Conservation (phyloP, 371 early-diverging fungal species). For the Mucor circinelloides region DNA sequence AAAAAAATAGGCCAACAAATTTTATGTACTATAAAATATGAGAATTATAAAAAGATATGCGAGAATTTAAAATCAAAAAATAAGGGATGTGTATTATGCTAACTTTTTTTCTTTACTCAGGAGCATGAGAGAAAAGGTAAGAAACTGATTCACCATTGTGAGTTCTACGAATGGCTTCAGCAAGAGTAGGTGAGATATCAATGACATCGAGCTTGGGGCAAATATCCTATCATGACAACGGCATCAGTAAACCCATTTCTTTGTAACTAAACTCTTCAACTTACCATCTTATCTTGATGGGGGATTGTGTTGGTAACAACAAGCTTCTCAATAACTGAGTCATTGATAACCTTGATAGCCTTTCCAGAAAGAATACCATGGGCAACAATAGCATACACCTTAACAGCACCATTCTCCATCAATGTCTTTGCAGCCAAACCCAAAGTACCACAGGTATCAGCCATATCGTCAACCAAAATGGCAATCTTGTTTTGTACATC, state of each 20-base stretch:
- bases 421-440: conserved; percentile 91
- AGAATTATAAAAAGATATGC: conserved; percentile 1
- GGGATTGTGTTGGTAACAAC: conserved; percentile 97
- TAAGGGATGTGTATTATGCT: not conserved
- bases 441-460: conserved; percentile 96
- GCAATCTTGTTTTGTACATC: conserved; percentile 91
- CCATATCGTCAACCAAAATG: conserved; percentile 98
- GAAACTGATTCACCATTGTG: conserved; percentile 95
- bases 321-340: conserved; percentile 80
- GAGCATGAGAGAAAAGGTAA: conserved; percentile 75
- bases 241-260: too few relatives aligned
- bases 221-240: conserved; percentile 26
- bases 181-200: conserved; percentile 91
- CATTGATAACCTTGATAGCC: conserved; percentile 88
- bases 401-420: conserved; percentile 86
- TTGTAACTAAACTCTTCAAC: too few relatives aligned
- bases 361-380: conserved; percentile 94
- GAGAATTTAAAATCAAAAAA: not conserved
- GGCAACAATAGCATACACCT: conserved; percentile 95
- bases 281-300: conserved; percentile 81
- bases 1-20: not conserved
- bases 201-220: conserved; percentile 92
- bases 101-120: conserved; percentile 25
- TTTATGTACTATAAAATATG: not conserved
- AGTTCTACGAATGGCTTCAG: conserved; percentile 86